Percentiles rank a stretch among this genome's conserved stretches.
These are phyloP conservation scores for Pseudogymnoascus sp. DNA, from an alignment of 2,329 filamentous ascomycete species.

Conservation along the genomic window DNA sequence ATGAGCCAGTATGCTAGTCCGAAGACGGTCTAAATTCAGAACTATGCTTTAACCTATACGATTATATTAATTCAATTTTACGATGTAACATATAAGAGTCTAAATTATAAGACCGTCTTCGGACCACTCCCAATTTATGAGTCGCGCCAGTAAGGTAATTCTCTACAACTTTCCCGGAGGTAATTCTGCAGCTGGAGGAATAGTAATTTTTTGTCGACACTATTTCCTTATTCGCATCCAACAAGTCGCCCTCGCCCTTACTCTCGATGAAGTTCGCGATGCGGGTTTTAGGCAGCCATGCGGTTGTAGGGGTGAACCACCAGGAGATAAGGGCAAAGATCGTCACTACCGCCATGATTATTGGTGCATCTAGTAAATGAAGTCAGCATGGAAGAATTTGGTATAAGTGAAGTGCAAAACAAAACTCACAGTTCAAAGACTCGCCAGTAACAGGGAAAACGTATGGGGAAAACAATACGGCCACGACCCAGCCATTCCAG, in stretches of 20 bases:
- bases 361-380: conserved; percentile 34
- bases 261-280: conserved; percentile 35
- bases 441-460: conserved; percentile 35
- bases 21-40: too few relatives aligned
- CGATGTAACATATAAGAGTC: too few relatives aligned
- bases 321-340: conserved; percentile 40
- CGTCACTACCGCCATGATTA: conserved; percentile 42
- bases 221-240: background rate
- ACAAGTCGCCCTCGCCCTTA: conserved; percentile 5
- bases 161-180: background rate
- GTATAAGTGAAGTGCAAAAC: background rate
- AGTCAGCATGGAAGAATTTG: conserved; percentile 5
- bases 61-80: too few relatives aligned
- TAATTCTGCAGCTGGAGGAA: too few relatives aligned
- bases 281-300: conserved; percentile 37
- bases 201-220: background rate
- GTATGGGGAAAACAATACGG: conserved; percentile 39
- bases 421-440: conserved; percentile 35
- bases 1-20: too few relatives aligned
- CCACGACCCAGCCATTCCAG: conserved; percentile 43
- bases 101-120: too few relatives aligned
- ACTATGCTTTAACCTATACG: too few relatives aligned
- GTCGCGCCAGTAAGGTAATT: too few relatives aligned
- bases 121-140: too few relatives aligned
- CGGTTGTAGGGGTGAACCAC: conserved; percentile 38